phyloP scores from a whole-genome alignment of 306 rosid species.

The Coriaria nepalensis region DNA sequence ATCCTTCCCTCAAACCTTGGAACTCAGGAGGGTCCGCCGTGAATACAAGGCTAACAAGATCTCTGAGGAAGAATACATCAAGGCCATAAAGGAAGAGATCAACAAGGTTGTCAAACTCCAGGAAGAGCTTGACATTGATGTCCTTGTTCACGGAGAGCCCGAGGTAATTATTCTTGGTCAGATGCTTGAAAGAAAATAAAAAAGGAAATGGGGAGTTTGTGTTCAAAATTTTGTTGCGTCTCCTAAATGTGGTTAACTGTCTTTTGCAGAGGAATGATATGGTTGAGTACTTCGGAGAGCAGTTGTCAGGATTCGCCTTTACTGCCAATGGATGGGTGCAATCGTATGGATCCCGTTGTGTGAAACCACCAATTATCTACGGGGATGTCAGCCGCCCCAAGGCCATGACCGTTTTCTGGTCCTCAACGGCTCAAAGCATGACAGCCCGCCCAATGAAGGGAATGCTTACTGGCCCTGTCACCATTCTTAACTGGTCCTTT shows the following conservation, averaged over 20 bases:
- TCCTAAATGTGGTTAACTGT: constrained; percentile 16
- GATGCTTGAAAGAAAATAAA: too few species aligned
- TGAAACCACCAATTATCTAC: constrained; percentile 91
- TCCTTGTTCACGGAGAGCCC: constrained; percentile 86
- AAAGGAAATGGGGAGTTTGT: constrained; percentile 1
- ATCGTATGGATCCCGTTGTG: constrained; percentile 90
- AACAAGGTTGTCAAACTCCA: constrained; percentile 66
- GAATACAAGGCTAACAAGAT: constrained; percentile 89
- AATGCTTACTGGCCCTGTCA: constrained; percentile 96
- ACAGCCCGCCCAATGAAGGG: constrained; percentile 83
- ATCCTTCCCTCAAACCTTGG: constrained; percentile 87
- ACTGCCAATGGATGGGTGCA: constrained; percentile 91
- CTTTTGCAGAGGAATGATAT: constrained; percentile 74
- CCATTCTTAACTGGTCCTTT: constrained; percentile 94
- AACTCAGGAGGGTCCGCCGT: constrained; percentile 82
- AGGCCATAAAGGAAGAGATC: constrained; percentile 64
- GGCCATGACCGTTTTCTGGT: constrained; percentile 61
- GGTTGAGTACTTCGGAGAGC: constrained; percentile 92
- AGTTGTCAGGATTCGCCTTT: constrained; percentile 78
- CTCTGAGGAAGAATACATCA: constrained; percentile 68
- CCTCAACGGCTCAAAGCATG: constrained; percentile 33
- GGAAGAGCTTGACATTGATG: constrained; percentile 90
- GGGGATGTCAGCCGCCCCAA: constrained; percentile 98
- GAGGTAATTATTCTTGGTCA: constrained; percentile 46
- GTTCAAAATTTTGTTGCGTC: background rate